These are phyloP conservation scores for Myochromella boudieri DNA, from an alignment of 768 basidiomycete genomes.

Conservation along the genomic window DNA sequence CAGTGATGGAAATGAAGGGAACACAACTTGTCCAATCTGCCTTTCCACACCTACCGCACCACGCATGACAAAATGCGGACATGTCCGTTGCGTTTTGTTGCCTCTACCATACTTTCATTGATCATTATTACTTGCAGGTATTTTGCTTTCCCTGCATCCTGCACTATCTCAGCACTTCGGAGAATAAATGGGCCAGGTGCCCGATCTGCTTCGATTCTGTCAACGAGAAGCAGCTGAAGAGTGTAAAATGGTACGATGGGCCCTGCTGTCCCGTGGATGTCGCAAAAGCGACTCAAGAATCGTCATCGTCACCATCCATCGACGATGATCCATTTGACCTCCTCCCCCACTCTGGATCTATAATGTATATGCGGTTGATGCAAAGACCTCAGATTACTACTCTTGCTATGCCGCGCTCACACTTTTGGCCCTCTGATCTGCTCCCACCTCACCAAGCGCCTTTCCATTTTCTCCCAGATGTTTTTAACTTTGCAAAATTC, in stretches of 20 bases:
- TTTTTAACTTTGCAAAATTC: slow-evolving; percentile 85
- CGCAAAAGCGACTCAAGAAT: slow-evolving; percentile 29
- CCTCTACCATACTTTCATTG: slow-evolving; percentile 12
- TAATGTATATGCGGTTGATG: slow-evolving; percentile 83
- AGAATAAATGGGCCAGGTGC: slow-evolving; percentile 90
- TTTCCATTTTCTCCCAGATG: slow-evolving; percentile 94
- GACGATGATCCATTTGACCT: slow-evolving; percentile 33
- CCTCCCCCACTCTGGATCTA: slow-evolving; percentile 53
- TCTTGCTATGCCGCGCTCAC: slow-evolving; percentile 87
- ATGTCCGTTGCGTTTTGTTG: slow-evolving; percentile 59
- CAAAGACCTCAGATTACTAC: slow-evolving; percentile 95
- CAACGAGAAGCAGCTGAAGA: slow-evolving; percentile 86
- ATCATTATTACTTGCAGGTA: slow-evolving; percentile 47
- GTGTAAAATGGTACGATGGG: slow-evolving; percentile 86
- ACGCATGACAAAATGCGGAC: slow-evolving; percentile 96
- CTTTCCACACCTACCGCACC: slow-evolving; percentile 87
- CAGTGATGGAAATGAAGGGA: slow-evolving; percentile 65
- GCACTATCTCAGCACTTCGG: slow-evolving; percentile 83
- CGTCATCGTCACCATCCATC: slow-evolving; percentile 47
- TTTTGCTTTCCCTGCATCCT: slow-evolving; percentile 95
- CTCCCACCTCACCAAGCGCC: slow-evolving; percentile 91
- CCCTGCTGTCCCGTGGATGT: slow-evolving; percentile 33
- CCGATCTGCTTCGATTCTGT: slow-evolving; percentile 97
- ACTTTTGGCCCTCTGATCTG: slow-evolving; percentile 92
- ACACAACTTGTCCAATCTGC: slow-evolving; percentile 91